Evolutionary conservation across 1,284 basidiomycete species (phyloP), one percentile per base, ranked within the genome.

Genomic region (Cryptococcus sp.): DNA sequence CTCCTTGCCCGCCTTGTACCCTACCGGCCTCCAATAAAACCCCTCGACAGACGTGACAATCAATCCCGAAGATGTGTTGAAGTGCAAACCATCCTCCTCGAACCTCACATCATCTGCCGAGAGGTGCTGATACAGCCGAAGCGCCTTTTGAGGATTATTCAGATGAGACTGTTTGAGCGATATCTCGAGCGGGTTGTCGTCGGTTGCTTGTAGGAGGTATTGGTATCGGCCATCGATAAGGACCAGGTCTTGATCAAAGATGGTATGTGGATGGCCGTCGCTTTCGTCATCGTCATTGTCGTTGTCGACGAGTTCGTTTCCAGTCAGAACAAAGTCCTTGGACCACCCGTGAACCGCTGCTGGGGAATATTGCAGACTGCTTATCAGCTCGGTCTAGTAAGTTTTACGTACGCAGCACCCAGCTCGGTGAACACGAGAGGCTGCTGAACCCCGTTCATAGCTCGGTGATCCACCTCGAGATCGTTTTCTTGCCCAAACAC

Each of bases 31-130:
- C 48, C 48, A 50, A 25, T n/a, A 21, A 19, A 39, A 45, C 21
- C 36, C 48, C 16, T 39, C 37, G 7, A 51, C 44, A n/a, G 25
- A 18, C 14, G 24, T 22, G 22, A 47, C 38, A 16, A 51, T 33
- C 21, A 48, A 37, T 24, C 38, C 31, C 31, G 9, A 25, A 22
- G 50, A 31, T 37, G 38, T 24, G 28, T 44, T 26, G n/a, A 45
- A 38, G 14, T 25, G 21, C 23, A 54, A 19, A n/a, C 48, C 52
- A 2, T 34, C 24, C 11, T 18, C 9, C 2, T 38, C 28, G 19
- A 38, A 49, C 16, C 32, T 18, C 14, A 41, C 21, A 7, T 43
- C 38, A 14, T 24, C 18, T 22, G 47, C 18, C 12, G n/a, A 5
- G 14, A 34, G n/a, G 7, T 42, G 23, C 18, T 35, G 24, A 10